These are phyloP conservation scores for Aspergillus clavatus DNA, from an alignment of 2,329 filamentous ascomycete genomes.

Conservation along the genomic window DNA sequence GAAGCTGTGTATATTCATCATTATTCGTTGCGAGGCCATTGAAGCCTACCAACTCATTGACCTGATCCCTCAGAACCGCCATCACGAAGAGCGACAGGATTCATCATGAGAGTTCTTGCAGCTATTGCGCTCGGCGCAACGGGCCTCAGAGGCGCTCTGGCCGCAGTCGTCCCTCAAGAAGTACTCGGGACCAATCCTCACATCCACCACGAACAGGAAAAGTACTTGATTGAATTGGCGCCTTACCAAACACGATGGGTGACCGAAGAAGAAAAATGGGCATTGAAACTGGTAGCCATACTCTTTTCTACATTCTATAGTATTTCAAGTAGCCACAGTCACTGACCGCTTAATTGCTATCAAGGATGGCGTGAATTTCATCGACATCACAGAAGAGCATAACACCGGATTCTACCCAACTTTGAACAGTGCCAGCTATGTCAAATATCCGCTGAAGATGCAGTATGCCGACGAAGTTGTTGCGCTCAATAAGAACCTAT, in stretches of 20 bases:
- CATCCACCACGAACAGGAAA: slow-evolving; percentile 41
- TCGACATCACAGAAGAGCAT: slow-evolving; percentile 75
- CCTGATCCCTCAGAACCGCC: background rate
- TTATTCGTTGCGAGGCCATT: background rate
- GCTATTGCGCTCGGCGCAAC: slow-evolving; percentile 34
- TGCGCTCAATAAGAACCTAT: slow-evolving; percentile 63
- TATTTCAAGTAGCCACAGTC: background rate
- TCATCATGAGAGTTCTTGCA: slow-evolving; percentile 34
- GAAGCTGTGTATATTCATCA: background rate
- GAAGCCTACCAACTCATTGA: background rate
- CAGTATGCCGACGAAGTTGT: slow-evolving; percentile 61
- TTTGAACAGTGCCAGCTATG: slow-evolving; percentile 36
- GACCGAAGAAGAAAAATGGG: slow-evolving; percentile 94
- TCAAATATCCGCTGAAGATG: slow-evolving; percentile 64
- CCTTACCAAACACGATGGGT: slow-evolving; percentile 81
- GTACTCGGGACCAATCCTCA: slow-evolving; percentile 21
- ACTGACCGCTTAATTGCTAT: background rate
- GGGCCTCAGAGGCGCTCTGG: slow-evolving; percentile 28
- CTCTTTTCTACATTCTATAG: slow-evolving; percentile 5
- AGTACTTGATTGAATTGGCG: slow-evolving; percentile 76
- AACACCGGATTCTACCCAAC: slow-evolving; percentile 58
- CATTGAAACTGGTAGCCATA: slow-evolving; percentile 66
- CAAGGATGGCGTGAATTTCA: slow-evolving; percentile 80
- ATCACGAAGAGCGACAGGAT: background rate
- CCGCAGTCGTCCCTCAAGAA: slow-evolving; percentile 30